Conservation (phyloP, 2,329 filamentous ascomycete genomes). For the Coniochaeta sp. region DNA sequence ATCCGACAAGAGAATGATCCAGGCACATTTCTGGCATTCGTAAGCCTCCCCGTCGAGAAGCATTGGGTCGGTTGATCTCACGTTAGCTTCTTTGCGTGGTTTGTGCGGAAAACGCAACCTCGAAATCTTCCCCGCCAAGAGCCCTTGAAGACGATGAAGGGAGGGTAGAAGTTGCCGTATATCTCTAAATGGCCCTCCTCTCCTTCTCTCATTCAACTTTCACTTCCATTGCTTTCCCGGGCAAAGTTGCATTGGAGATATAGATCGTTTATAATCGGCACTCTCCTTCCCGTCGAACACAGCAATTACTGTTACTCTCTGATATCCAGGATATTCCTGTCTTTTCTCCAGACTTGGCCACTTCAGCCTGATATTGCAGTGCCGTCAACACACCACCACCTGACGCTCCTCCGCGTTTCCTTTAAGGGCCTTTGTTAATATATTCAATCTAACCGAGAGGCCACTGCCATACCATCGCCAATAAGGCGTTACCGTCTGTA, state of each 20-base stretch:
- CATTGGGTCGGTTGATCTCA: neutral
- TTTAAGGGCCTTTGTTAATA: slow-evolving; percentile 10
- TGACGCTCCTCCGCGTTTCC: slow-evolving; percentile 14
- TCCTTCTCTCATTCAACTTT: neutral
- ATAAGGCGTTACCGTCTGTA: neutral
- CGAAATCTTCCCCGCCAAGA: neutral
- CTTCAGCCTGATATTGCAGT: slow-evolving; percentile 16
- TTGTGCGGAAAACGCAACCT: slow-evolving; percentile 6
- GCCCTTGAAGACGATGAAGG: neutral
- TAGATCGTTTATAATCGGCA: neutral
- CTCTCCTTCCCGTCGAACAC: neutral
- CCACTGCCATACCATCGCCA: neutral
- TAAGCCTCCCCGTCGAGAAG: neutral
- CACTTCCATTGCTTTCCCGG: neutral
- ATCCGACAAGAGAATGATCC: neutral
- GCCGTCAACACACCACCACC: slow-evolving; percentile 1
- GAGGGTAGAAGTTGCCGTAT: neutral
- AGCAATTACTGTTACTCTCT: neutral
- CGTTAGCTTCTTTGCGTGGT: slow-evolving; percentile 3
- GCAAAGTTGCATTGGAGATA: neutral
- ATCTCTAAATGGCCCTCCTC: neutral
- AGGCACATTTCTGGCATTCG: neutral
- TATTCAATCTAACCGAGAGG: slow-evolving; percentile 4
- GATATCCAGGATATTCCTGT: neutral
- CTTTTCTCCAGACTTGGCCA: slow-evolving; percentile 5